Conservation (phyloP, 441 rosid genomes). For the Melianthus villosus region DNA sequence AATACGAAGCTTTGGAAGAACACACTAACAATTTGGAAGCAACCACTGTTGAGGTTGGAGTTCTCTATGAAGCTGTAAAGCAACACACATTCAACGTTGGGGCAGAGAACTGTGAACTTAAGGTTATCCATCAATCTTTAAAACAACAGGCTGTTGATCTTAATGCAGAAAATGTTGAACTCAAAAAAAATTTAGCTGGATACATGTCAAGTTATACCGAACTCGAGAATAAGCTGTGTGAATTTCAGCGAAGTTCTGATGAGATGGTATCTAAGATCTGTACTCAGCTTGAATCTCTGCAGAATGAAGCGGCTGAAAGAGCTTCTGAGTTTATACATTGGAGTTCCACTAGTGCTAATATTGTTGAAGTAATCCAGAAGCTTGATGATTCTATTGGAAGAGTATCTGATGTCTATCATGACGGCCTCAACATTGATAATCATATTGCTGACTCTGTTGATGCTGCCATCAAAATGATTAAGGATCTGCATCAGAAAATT, state of each 20-base stretch:
- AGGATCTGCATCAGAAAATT: constrained; percentile 43
- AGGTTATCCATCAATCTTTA: constrained; percentile 28
- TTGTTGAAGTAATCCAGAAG: constrained; percentile 39
- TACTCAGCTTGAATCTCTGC: constrained; percentile 39
- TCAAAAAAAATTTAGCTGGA: constrained; percentile 26
- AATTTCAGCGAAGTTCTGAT: constrained; percentile 34
- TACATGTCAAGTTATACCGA: constrained; percentile 23
- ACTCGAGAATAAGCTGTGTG: constrained; percentile 46
- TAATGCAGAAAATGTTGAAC: constrained; percentile 37
- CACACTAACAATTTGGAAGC: constrained; percentile 38
- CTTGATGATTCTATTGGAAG: constrained; percentile 41
- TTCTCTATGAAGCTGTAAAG: constrained; percentile 52
- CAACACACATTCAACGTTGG: constrained; percentile 29
- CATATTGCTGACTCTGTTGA: constrained; percentile 35
- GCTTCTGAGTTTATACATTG: constrained; percentile 35
- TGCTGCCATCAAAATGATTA: constrained; percentile 40
- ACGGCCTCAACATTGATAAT: constrained; percentile 27
- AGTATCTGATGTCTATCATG: constrained; percentile 17
- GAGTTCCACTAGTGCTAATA: constrained; percentile 28
- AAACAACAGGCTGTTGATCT: constrained; percentile 27
- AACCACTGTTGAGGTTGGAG: constrained; percentile 35
- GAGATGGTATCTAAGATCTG: constrained; percentile 28
- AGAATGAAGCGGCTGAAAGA: constrained; percentile 41
- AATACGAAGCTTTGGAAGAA: constrained; percentile 35
- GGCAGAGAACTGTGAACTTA: constrained; percentile 34